Evolutionary conservation across 2,329 filamentous ascomycete genomes (phyloP).

Genomic region (Didymella pinodella): DNA sequence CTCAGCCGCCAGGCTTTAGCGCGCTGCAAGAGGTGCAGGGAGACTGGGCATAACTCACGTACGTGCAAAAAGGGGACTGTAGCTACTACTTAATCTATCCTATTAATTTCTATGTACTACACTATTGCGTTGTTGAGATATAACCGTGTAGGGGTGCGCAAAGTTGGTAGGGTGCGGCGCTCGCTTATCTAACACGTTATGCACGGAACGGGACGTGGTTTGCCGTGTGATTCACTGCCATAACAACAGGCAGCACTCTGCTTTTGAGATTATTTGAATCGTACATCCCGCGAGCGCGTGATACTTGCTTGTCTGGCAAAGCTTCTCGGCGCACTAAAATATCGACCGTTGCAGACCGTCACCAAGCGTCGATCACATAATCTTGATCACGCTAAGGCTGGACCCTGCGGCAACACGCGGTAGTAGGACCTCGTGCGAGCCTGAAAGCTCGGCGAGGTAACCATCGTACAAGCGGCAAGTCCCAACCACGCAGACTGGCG

Average conservation of each 20-base stretch:
- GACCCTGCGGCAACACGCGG: slow-evolving; percentile 10
- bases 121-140: too few species aligned
- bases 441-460: slow-evolving; percentile 20
- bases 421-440: slow-evolving; percentile 23
- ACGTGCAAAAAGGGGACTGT: too few species aligned
- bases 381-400: slow-evolving; percentile 1
- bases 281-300: background rate
- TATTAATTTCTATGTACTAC: too few species aligned
- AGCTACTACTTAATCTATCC: too few species aligned
- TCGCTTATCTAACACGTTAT: too few species aligned
- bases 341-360: slow-evolving; percentile 3
- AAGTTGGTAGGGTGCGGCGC: too few species aligned
- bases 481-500: slow-evolving; percentile 10
- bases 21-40: too few species aligned
- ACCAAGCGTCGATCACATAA: slow-evolving; percentile 7
- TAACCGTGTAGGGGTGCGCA: too few species aligned
- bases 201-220: background rate
- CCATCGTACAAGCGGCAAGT: slow-evolving; percentile 18
- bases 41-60: too few species aligned
- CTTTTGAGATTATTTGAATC: background rate
- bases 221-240: background rate
- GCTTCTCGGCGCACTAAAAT: background rate
- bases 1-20: too few species aligned
- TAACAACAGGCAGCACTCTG: background rate
- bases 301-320: background rate